These are phyloP conservation scores for Xylariaceae sp. DNA, from an alignment of 2,329 filamentous ascomycete species.

Conservation along the genomic window DNA sequence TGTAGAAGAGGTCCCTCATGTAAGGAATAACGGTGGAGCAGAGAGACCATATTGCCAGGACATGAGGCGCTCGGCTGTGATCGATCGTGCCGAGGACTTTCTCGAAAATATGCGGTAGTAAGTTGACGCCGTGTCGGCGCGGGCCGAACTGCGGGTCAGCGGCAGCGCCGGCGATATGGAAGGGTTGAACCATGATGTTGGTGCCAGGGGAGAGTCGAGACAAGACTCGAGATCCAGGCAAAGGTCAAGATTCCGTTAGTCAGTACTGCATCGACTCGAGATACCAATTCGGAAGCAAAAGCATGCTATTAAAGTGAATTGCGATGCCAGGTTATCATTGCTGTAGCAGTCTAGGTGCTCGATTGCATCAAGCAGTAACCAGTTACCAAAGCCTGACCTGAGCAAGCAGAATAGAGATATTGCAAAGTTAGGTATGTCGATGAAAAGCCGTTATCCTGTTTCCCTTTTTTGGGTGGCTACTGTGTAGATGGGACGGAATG, in stretches of 20 bases:
- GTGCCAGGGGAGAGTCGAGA: background rate
- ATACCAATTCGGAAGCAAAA: background rate
- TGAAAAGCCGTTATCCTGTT: no score
- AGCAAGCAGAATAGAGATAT: no score
- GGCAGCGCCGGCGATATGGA: conserved; percentile 8
- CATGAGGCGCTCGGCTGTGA: background rate
- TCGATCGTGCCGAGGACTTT: background rate
- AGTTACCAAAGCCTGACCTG: no score
- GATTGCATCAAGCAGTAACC: no score
- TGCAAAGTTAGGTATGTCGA: no score
- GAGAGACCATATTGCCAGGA: background rate
- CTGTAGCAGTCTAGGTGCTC: no score
- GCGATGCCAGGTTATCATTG: no score
- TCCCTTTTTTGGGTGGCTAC: no score
- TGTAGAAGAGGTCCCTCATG: background rate
- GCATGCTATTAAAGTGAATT: no score
- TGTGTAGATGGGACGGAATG: no score
- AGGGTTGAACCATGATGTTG: conserved; percentile 9
- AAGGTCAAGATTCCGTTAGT: background rate
- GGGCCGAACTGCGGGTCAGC: background rate
- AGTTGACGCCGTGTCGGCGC: background rate
- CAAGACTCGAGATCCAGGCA: background rate
- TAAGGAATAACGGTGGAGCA: background rate
- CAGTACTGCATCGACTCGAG: background rate
- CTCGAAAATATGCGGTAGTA: conserved; percentile 2